Percentiles rank a stretch among this genome's conserved stretches.
phyloP scores from a whole-genome alignment of 352 stramenopile species.

The Globisporangium nagaii region DNA sequence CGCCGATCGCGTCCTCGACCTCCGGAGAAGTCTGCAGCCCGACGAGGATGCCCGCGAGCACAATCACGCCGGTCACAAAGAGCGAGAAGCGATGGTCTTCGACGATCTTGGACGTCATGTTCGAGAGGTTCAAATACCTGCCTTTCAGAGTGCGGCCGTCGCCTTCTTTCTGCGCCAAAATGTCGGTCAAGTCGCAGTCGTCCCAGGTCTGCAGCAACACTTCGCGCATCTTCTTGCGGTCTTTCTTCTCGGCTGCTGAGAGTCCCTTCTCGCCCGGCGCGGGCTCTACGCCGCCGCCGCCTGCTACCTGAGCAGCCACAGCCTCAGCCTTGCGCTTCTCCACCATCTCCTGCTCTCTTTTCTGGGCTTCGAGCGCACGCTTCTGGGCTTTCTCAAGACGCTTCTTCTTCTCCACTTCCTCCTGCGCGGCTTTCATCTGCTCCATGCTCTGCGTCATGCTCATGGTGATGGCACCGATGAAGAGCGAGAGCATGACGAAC shows the following conservation, averaged over 20 bases:
- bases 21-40: slow-evolving; percentile 68
- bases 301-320: background rate
- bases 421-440: slow-evolving; percentile 71
- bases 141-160: slow-evolving; percentile 44
- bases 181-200: slow-evolving; percentile 66
- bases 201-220: slow-evolving; percentile 74
- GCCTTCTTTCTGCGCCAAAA: slow-evolving; percentile 41
- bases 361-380: slow-evolving; percentile 43
- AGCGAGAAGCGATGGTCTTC: slow-evolving; percentile 50
- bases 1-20: slow-evolving; percentile 41
- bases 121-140: slow-evolving; percentile 39
- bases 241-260: slow-evolving; percentile 41
- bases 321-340: slow-evolving; percentile 28
- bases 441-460: slow-evolving; percentile 89
- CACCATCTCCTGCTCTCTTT: slow-evolving; percentile 29
- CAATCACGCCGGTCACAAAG: slow-evolving; percentile 79
- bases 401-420: slow-evolving; percentile 59
- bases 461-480: slow-evolving; percentile 89
- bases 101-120: slow-evolving; percentile 38
- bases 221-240: slow-evolving; percentile 70
- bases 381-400: slow-evolving; percentile 53
- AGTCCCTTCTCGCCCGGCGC: slow-evolving; percentile 33
- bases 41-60: slow-evolving; percentile 69
- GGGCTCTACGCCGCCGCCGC: background rate
- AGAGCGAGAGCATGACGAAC: slow-evolving; percentile 88